These are phyloP conservation scores for Yamadazyma oceani DNA, from an alignment of 1,139 yeast species.

Conservation along the genomic window DNA sequence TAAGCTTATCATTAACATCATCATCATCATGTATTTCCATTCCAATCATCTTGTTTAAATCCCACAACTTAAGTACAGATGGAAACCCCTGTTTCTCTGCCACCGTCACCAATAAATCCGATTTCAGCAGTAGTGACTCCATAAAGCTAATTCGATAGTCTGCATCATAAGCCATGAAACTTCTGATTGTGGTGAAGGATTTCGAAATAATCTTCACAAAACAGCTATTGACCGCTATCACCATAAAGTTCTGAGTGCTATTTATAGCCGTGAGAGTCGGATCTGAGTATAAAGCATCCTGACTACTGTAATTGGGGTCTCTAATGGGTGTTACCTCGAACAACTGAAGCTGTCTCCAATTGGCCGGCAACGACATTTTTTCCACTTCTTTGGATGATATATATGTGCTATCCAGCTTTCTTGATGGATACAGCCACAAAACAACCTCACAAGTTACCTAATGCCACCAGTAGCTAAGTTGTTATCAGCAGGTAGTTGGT, in stretches of 20 bases:
- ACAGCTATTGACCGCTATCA: conserved; percentile 58
- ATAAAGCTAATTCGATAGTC: conserved; percentile 65
- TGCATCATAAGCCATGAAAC: conserved; percentile 64
- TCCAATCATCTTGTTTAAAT: conserved; percentile 49
- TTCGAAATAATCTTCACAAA: conserved; percentile 59
- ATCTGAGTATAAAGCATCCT: conserved; percentile 74
- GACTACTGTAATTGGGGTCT: conserved; percentile 74
- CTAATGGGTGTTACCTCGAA: conserved; percentile 80
- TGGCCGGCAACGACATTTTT: conserved; percentile 29
- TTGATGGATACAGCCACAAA: too few species aligned
- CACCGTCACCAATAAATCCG: conserved; percentile 60
- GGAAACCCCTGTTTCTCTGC: conserved; percentile 78
- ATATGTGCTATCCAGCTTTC: too few species aligned
- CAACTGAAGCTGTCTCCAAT: conserved; percentile 89
- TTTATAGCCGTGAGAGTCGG: conserved; percentile 64
- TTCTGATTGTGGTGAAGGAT: conserved; percentile 40
- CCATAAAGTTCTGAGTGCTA: conserved; percentile 52
- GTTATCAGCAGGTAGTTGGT: too few species aligned
- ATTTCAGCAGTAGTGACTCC: conserved; percentile 38
- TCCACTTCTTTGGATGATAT: too few species aligned
- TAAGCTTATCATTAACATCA: conserved; percentile 38
- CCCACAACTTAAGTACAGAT: conserved; percentile 70
- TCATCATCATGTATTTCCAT: conserved; percentile 20
- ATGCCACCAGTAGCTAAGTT: too few species aligned
- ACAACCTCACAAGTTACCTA: too few species aligned